Evolutionary conservation across 2,329 filamentous ascomycete genomes (phyloP).

Genomic region (Trichophyton schoenleinii): DNA sequence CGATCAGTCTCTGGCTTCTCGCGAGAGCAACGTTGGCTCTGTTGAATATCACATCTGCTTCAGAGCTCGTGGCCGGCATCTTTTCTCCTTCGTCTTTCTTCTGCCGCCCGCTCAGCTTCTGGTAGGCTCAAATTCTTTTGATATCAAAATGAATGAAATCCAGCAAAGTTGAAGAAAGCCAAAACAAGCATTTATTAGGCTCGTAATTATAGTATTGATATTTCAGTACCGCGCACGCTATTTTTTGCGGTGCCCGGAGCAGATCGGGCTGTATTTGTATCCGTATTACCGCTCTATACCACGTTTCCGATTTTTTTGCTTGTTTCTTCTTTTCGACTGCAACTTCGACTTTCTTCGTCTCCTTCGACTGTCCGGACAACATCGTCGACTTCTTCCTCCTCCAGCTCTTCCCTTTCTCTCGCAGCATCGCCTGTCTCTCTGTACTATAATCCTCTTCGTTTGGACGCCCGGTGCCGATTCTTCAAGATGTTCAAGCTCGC

Average conservation of each 20-base stretch:
- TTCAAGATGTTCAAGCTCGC: slow-evolving; percentile 75
- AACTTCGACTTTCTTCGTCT: background rate
- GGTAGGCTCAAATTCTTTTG: background rate
- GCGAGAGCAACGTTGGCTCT: slow-evolving; percentile 42
- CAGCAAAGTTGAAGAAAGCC: background rate
- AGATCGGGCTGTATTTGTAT: background rate
- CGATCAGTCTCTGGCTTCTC: slow-evolving; percentile 41
- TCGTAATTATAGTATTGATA: background rate
- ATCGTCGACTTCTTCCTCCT: background rate
- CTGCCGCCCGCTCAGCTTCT: background rate
- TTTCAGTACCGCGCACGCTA: background rate
- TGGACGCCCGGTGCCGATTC: slow-evolving; percentile 9
- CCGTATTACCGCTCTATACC: background rate
- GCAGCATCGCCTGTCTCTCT: background rate
- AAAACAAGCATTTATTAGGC: background rate
- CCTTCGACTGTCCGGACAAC: background rate
- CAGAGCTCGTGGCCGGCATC: slow-evolving; percentile 18
- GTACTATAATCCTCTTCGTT: background rate
- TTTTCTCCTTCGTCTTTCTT: background rate
- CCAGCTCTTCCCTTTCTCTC: background rate
- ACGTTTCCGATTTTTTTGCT: background rate
- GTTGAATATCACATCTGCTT: slow-evolving; percentile 45
- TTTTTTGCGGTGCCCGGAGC: background rate
- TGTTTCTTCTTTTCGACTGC: background rate
- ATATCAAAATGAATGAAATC: background rate